Percentiles rank a stretch among this genome's conserved stretches.
These are phyloP conservation scores for Globisporangium emineosum DNA, from an alignment of 352 stramenopile species.

Conservation along the genomic window DNA sequence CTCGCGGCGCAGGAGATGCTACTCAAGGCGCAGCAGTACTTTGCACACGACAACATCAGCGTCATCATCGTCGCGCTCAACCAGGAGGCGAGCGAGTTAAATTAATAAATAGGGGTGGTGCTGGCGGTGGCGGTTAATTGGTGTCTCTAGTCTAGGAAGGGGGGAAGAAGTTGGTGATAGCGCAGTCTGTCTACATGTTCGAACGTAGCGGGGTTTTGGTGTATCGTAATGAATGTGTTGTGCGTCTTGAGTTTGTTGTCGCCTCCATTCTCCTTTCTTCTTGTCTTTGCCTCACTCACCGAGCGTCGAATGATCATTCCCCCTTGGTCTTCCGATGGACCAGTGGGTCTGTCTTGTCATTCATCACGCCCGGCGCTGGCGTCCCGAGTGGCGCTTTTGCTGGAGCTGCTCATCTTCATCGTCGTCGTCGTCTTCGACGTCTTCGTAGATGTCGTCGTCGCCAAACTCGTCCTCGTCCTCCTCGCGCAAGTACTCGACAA, in stretches of 20 bases:
- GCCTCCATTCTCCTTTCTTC: not conserved
- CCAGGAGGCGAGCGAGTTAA: slow-evolving; percentile 31
- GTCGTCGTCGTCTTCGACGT: slow-evolving; percentile 9
- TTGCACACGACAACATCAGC: slow-evolving; percentile 90
- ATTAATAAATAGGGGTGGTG: slow-evolving; percentile 18
- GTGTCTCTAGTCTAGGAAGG: slow-evolving; percentile 1
- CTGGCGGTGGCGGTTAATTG: not conserved
- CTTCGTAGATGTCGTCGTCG: slow-evolving; percentile 7
- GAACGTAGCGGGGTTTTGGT: not conserved
- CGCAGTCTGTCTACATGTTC: not conserved
- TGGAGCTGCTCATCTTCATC: slow-evolving; percentile 14
- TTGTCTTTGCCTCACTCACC: not conserved
- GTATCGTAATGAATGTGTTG: slow-evolving; percentile 11
- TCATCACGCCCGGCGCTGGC: slow-evolving; percentile 23
- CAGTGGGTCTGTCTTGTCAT: not conserved
- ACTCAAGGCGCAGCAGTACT: slow-evolving; percentile 86
- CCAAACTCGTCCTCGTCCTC: slow-evolving; percentile 30
- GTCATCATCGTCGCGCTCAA: slow-evolving; percentile 87
- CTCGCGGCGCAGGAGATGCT: slow-evolving; percentile 84
- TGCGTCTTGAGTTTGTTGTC: not conserved
- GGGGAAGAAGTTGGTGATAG: not conserved
- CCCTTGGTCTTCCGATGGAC: slow-evolving; percentile 16
- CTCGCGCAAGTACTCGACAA: slow-evolving; percentile 17
- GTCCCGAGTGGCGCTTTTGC: slow-evolving; percentile 20
- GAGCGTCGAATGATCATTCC: not conserved